These are phyloP conservation scores for Barnettozyma sucrosica DNA, from an alignment of 805 yeast genomes.

Conservation along the genomic window DNA sequence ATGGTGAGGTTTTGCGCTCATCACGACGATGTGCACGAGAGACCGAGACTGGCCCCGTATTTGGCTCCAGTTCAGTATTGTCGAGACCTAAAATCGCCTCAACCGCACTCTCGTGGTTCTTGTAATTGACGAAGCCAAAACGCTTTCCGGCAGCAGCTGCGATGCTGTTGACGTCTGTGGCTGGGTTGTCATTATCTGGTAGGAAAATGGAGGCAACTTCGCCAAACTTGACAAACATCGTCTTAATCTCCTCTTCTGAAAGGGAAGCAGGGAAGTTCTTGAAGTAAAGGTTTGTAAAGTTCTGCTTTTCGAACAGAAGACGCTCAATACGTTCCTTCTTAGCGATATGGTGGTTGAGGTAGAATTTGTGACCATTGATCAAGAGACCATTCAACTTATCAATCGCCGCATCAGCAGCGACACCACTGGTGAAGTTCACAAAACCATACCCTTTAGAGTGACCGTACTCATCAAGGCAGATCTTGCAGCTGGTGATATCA, in stretches of 20 bases:
- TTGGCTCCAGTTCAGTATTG: slow-evolving; percentile 33
- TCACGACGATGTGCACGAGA: slow-evolving; percentile 42
- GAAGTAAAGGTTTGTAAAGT: slow-evolving; percentile 47
- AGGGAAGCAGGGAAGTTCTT: slow-evolving; percentile 38
- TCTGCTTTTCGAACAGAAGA: slow-evolving; percentile 37
- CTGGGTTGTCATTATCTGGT: slow-evolving; percentile 35
- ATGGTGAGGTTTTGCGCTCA: slow-evolving; percentile 17
- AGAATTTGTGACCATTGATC: slow-evolving; percentile 31
- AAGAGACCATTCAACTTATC: slow-evolving; percentile 42
- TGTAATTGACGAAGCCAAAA: slow-evolving; percentile 48
- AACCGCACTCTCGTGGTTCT: slow-evolving; percentile 40
- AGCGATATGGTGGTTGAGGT: slow-evolving; percentile 56
- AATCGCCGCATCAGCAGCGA: slow-evolving; percentile 57
- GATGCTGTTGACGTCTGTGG: neutral
- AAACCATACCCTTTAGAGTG: slow-evolving; percentile 56
- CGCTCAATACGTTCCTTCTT: slow-evolving; percentile 49
- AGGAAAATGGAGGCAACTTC: slow-evolving; percentile 46
- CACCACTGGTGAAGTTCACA: slow-evolving; percentile 48
- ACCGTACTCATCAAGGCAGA: slow-evolving; percentile 41
- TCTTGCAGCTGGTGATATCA: slow-evolving; percentile 37
- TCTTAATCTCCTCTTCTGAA: slow-evolving; percentile 32
- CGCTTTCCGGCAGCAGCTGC: slow-evolving; percentile 5
- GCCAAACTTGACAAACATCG: slow-evolving; percentile 43
- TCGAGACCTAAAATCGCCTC: slow-evolving; percentile 42
- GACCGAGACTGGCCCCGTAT: slow-evolving; percentile 27